A percentile compares a stretch with the other conserved stretches of the same genome.
Conservation (phyloP, 495 filamentous ascomycete species). For the Aspergillus hancockii region DNA sequence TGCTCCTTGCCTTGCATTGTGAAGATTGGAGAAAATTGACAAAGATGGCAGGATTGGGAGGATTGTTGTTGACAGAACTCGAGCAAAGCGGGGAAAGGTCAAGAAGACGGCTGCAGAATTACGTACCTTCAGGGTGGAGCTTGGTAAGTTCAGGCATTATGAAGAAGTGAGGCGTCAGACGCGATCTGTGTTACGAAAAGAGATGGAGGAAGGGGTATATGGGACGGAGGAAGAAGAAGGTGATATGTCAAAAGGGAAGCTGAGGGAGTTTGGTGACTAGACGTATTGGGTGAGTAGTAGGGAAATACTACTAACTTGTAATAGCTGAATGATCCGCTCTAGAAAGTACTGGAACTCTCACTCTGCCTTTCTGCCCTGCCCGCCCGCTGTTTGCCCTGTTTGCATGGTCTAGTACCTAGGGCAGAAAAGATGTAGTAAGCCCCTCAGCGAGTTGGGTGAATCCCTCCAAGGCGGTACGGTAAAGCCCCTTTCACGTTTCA, state of each 20-base stretch:
- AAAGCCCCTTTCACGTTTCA: neutral
- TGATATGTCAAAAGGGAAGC: slow-evolving; percentile 1
- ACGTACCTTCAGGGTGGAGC: slow-evolving; percentile 45
- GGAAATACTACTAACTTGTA: neutral
- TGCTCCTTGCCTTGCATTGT: neutral
- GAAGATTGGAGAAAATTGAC: neutral
- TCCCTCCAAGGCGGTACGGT: neutral
- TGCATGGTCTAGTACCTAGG: slow-evolving; percentile 26
- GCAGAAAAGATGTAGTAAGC: slow-evolving; percentile 10
- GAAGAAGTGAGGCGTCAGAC: neutral
- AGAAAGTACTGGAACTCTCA: slow-evolving; percentile 45
- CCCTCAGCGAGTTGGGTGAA: too few relatives aligned
- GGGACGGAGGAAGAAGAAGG: neutral
- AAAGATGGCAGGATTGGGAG: neutral
- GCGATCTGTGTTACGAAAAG: neutral
- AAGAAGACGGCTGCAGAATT: slow-evolving; percentile 24
- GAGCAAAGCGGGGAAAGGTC: slow-evolving; percentile 36
- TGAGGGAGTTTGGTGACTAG: slow-evolving; percentile 13
- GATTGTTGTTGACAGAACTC: neutral
- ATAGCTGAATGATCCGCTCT: slow-evolving; percentile 24
- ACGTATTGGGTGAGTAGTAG: slow-evolving; percentile 17
- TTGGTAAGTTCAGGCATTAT: slow-evolving; percentile 35
- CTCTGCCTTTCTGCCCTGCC: neutral
- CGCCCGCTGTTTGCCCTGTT: slow-evolving; percentile 37
- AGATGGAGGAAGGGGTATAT: slow-evolving; percentile 4